Evolutionary conservation across 2,329 filamentous ascomycete species (phyloP).

Genomic region (Gyromitra esculenta): DNA sequence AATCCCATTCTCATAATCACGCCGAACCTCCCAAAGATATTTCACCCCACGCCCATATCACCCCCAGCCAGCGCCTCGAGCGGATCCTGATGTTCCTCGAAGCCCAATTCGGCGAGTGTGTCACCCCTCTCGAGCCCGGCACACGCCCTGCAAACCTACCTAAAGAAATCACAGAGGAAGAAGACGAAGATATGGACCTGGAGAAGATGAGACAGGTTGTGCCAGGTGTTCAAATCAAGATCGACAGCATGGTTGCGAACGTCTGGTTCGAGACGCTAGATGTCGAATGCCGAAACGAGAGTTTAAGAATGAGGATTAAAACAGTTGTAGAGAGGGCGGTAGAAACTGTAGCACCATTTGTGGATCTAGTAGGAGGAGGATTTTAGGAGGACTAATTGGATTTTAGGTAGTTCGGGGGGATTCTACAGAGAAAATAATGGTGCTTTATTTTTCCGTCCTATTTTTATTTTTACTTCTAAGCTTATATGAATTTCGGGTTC

Average conservation of each 20-base stretch:
- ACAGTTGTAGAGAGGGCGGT: slow-evolving; percentile 90
- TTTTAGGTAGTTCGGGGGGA: background rate
- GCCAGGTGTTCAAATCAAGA: slow-evolving; percentile 83
- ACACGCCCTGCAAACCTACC: slow-evolving; percentile 66
- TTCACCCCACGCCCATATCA: slow-evolving; percentile 79
- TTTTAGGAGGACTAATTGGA: slow-evolving; percentile 25
- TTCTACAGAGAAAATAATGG: slow-evolving; percentile 23
- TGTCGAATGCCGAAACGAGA: slow-evolving; percentile 82
- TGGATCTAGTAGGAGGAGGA: slow-evolving; percentile 51
- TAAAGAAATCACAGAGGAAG: slow-evolving; percentile 58
- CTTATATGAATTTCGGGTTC: background rate
- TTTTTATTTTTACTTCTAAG: background rate
- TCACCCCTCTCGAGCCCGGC: slow-evolving; percentile 75
- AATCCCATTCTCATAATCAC: slow-evolving; percentile 65
- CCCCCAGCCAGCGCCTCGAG: slow-evolving; percentile 78
- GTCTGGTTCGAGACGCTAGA: slow-evolving; percentile 94
- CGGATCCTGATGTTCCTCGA: slow-evolving; percentile 96
- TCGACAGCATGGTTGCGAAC: slow-evolving; percentile 86
- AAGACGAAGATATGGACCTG: slow-evolving; percentile 60
- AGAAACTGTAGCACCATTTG: slow-evolving; percentile 81
- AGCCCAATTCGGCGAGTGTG: slow-evolving; percentile 90
- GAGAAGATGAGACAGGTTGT: slow-evolving; percentile 83
- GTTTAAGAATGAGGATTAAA: slow-evolving; percentile 82
- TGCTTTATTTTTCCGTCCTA: background rate
- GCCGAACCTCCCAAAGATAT: slow-evolving; percentile 61